Percentiles rank a stretch among this genome's conserved stretches.
These are phyloP conservation scores for Globisporangium parvum DNA, from an alignment of 352 stramenopile genomes.

Conservation along the genomic window DNA sequence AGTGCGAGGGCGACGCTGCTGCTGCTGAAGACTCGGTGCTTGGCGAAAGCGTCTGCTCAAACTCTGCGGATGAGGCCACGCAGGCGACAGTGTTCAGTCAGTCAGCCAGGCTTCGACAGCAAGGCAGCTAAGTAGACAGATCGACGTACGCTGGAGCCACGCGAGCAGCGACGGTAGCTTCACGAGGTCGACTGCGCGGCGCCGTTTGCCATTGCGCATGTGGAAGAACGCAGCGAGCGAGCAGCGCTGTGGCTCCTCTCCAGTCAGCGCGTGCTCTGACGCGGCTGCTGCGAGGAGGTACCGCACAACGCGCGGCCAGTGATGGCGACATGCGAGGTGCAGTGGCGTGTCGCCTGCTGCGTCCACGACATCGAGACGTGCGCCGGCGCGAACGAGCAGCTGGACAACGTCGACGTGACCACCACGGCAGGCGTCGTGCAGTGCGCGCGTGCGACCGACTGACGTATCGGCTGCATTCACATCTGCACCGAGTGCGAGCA, in stretches of 20 bases:
- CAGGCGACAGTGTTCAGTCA: too few relatives aligned
- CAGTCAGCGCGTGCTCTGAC: background rate
- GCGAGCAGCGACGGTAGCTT: constrained; percentile 29
- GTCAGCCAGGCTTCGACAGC: too few relatives aligned
- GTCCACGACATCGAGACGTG: constrained; percentile 31
- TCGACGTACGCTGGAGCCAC: constrained; percentile 20
- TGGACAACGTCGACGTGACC: constrained; percentile 31
- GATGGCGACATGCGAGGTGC: constrained; percentile 42
- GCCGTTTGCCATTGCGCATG: constrained; percentile 38
- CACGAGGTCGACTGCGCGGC: constrained; percentile 39
- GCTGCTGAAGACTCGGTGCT: too few relatives aligned
- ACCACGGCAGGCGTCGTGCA: constrained; percentile 53
- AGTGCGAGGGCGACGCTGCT: too few relatives aligned
- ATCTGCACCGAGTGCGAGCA: constrained; percentile 27
- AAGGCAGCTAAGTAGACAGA: too few relatives aligned
- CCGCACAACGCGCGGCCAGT: constrained; percentile 34
- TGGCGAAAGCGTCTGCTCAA: too few relatives aligned
- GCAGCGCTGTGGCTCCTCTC: background rate
- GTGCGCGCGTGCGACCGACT: constrained; percentile 29
- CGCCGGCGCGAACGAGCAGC: constrained; percentile 33
- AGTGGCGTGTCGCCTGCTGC: constrained; percentile 42
- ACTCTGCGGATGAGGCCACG: too few relatives aligned
- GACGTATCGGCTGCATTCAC: constrained; percentile 49
- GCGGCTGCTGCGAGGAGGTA: constrained; percentile 33
- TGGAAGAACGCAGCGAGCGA: constrained; percentile 31